phyloP scores from a whole-genome alignment of 169 alveolate genomes.

The Cryptosporidium ryanae region DNA sequence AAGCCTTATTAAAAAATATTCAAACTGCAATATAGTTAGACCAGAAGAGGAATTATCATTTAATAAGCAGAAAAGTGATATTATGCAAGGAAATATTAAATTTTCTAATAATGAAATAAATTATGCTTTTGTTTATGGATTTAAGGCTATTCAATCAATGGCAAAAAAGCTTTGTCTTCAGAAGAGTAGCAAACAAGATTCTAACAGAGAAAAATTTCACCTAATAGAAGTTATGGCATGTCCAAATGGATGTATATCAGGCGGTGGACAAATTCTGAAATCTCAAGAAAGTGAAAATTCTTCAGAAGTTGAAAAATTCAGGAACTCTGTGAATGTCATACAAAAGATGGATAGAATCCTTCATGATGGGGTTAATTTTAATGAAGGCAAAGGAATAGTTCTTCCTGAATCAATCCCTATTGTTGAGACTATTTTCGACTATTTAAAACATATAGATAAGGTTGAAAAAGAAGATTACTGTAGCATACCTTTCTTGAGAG shows the following conservation, averaged over 20 bases:
- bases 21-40: not conserved
- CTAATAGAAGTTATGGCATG: slow-evolving; percentile 94
- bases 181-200: slow-evolving; percentile 15
- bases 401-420: slow-evolving; percentile 41
- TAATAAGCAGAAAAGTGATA: slow-evolving; percentile 2
- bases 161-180: slow-evolving; percentile 79
- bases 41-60: not conserved
- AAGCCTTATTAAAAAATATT: slow-evolving; percentile 71
- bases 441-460: slow-evolving; percentile 29
- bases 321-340: slow-evolving; percentile 71
- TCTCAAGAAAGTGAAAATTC: slow-evolving; percentile 8
- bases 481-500: slow-evolving; percentile 40
- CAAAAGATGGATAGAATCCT: slow-evolving; percentile 42
- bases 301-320: slow-evolving; percentile 69
- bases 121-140: slow-evolving; percentile 48
- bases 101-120: not conserved
- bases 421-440: slow-evolving; percentile 20
- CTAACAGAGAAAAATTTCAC: slow-evolving; percentile 77
- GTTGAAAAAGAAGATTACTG: not conserved
- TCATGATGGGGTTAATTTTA: slow-evolving; percentile 10
- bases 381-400: slow-evolving; percentile 1
- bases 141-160: slow-evolving; percentile 76
- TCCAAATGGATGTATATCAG: slow-evolving; percentile 94
- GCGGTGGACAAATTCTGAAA: slow-evolving; percentile 88
- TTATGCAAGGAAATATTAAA: slow-evolving; percentile 17